Conservation (phyloP, 192 early-diverging fungal species). For the Coemansia sp. region DNA sequence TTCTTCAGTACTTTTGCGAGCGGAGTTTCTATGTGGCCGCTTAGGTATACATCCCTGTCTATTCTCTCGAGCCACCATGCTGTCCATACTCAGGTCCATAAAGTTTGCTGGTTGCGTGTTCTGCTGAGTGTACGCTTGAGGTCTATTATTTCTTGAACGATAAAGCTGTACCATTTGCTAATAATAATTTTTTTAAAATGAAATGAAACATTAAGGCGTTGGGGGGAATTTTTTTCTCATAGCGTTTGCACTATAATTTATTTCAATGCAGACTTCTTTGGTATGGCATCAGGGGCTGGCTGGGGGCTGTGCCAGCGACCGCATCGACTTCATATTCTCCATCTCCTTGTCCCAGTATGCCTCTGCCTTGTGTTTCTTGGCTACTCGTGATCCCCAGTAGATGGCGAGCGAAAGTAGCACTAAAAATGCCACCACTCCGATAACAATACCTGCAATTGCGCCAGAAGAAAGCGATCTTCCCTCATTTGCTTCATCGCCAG, state of each 20-base stretch:
- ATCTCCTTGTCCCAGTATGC: conserved; percentile 6
- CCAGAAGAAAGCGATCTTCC: not conserved
- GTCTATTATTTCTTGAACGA: too few relatives aligned
- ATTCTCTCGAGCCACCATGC: not conserved
- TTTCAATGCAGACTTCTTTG: too few relatives aligned
- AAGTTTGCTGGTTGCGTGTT: conserved; percentile 18
- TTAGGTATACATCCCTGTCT: too few relatives aligned
- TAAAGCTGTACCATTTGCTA: too few relatives aligned
- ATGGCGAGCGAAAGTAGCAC: not conserved
- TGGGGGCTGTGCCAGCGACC: not conserved
- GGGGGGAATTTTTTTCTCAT: too few relatives aligned
- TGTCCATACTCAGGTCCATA: conserved; percentile 25
- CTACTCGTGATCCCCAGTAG: not conserved
- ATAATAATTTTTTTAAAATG: not conserved
- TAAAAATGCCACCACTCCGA: not conserved
- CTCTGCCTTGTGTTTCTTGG: not conserved
- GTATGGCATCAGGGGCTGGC: too few relatives aligned
- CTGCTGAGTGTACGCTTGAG: too few relatives aligned
- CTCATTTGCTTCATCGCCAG: not conserved
- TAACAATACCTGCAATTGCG: conserved; percentile 5
- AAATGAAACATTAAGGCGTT: not conserved
- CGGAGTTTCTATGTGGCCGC: too few relatives aligned
- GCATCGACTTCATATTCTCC: not conserved
- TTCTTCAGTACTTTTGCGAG: too few relatives aligned
- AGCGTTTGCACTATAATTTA: too few relatives aligned